Conservation (phyloP, 176 grass and related monocot species). For the Chloris gayana region DNA sequence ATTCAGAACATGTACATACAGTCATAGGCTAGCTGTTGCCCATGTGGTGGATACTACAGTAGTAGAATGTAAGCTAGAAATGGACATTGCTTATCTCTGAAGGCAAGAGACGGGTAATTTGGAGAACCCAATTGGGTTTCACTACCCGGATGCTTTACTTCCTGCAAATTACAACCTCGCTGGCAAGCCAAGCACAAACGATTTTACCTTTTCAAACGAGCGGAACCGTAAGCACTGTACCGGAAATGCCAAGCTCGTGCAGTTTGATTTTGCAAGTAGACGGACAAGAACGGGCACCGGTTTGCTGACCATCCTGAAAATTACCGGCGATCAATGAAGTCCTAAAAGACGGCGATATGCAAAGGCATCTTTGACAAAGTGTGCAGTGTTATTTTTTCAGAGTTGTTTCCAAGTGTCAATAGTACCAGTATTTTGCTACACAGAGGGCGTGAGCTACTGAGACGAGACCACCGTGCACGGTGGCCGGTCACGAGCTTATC, state of each 20-base stretch:
- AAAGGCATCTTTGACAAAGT: neutral
- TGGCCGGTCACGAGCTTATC: neutral
- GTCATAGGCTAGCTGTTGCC: too few relatives aligned
- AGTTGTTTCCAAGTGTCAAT: too few relatives aligned
- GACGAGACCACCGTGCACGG: neutral
- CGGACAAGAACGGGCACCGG: too few relatives aligned
- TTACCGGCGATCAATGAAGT: neutral
- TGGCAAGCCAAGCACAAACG: constrained; percentile 10
- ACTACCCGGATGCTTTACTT: constrained; percentile 5
- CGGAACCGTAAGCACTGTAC: neutral
- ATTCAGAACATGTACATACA: neutral
- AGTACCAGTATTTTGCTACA: too few relatives aligned
- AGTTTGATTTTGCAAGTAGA: too few relatives aligned
- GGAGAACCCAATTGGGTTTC: neutral
- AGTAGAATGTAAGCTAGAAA: neutral
- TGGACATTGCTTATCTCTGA: neutral
- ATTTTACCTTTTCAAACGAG: neutral
- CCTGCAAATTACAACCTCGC: neutral
- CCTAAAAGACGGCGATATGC: neutral
- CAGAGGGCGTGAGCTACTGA: too few relatives aligned
- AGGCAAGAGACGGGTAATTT: neutral
- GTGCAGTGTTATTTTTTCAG: neutral
- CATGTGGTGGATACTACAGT: neutral
- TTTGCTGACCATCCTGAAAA: neutral
- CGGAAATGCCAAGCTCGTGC: too few relatives aligned